Conservation (phyloP, 148 eudicot genomes). For the Nyssa sinensis region DNA sequence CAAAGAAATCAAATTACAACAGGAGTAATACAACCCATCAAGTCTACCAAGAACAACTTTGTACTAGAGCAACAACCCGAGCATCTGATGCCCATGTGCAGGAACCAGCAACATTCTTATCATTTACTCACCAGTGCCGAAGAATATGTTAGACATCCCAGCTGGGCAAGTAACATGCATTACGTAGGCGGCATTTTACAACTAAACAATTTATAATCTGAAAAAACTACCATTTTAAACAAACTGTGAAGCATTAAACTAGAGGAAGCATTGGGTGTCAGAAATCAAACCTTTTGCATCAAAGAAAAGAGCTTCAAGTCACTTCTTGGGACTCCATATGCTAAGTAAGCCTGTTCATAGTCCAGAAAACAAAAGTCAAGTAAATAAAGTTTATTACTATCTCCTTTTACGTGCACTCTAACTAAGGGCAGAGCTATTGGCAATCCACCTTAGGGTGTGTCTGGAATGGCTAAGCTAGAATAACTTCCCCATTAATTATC, state of each 20-base stretch:
- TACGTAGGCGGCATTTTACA: no score
- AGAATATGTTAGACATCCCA: neutral
- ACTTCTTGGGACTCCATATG: conserved; percentile 25
- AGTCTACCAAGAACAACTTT: neutral
- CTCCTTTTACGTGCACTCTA: neutral
- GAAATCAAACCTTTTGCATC: conserved; percentile 28
- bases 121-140: neutral
- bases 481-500: neutral
- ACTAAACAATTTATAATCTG: neutral
- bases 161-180: neutral
- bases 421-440: conserved; percentile 3
- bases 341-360: conserved; percentile 21
- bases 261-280: neutral
- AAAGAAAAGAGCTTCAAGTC: conserved; percentile 23
- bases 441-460: neutral
- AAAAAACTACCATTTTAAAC: neutral
- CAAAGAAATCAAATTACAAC: neutral
- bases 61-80: neutral
- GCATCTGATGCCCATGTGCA: neutral
- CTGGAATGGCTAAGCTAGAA: neutral
- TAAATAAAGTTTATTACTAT: neutral
- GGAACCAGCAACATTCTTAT: neutral
- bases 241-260: neutral
- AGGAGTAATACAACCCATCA: neutral
- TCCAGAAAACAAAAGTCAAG: conserved; percentile 12